These are phyloP conservation scores for Phytophthora constricta DNA, from an alignment of 352 stramenopile species.

Conservation along the genomic window DNA sequence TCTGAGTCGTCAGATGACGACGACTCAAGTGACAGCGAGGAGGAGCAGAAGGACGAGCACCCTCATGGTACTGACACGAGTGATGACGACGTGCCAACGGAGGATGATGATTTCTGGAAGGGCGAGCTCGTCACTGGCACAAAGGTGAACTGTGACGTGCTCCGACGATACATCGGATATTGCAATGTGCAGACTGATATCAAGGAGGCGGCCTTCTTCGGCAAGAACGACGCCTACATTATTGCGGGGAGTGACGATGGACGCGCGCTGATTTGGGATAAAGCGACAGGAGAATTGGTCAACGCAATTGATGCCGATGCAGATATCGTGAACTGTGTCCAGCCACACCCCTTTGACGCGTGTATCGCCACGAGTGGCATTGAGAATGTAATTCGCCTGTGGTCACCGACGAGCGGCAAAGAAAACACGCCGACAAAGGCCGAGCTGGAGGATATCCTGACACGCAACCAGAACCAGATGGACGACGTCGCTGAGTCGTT, in stretches of 20 bases:
- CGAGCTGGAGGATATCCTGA: slow-evolving; percentile 61
- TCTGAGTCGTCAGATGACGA: slow-evolving; percentile 37
- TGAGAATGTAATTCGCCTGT: slow-evolving; percentile 83
- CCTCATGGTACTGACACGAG: slow-evolving; percentile 16
- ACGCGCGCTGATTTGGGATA: slow-evolving; percentile 87
- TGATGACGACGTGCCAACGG: slow-evolving; percentile 31
- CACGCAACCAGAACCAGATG: slow-evolving; percentile 77
- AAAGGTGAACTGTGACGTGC: slow-evolving; percentile 65
- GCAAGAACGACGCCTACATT: slow-evolving; percentile 85
- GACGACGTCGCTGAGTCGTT: slow-evolving; percentile 53
- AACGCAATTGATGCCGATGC: slow-evolving; percentile 85
- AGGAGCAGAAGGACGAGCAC: slow-evolving; percentile 8
- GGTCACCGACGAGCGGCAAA: slow-evolving; percentile 60
- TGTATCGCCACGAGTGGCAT: slow-evolving; percentile 87
- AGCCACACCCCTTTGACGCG: slow-evolving; percentile 76
- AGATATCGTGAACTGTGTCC: slow-evolving; percentile 91
- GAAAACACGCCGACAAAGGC: slow-evolving; percentile 50
- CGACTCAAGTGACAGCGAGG: slow-evolving; percentile 36
- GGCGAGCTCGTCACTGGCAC: slow-evolving; percentile 43
- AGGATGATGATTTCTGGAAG: slow-evolving; percentile 65
- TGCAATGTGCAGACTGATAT: slow-evolving; percentile 92
- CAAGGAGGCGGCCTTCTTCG: slow-evolving; percentile 91
- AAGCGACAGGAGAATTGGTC: slow-evolving; percentile 76
- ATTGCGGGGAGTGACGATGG: slow-evolving; percentile 90
- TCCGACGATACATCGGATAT: slow-evolving; percentile 84